Conservation (phyloP, 495 filamentous ascomycete genomes). For the Haplographium delicatum region DNA sequence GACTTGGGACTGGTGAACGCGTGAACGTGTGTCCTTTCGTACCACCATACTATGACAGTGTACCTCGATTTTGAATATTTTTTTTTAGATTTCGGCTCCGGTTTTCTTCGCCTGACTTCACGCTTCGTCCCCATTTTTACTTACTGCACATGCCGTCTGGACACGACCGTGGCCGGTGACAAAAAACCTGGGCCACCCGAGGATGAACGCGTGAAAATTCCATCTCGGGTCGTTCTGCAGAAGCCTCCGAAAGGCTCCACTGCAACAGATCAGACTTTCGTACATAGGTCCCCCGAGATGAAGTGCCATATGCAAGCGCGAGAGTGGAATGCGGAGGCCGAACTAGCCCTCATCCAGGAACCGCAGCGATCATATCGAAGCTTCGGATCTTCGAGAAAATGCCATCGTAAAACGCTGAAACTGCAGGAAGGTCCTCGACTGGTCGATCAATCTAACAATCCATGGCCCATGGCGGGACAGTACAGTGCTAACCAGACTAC, state of each 20-base stretch:
- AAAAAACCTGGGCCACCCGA: background rate
- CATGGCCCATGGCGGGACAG: background rate
- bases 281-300: background rate
- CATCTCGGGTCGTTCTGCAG: constrained; percentile 2
- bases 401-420: constrained; percentile 11
- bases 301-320: constrained; percentile 19
- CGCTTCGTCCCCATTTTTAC: too few relatives aligned
- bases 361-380: constrained; percentile 20
- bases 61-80: too few relatives aligned
- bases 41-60: too few relatives aligned
- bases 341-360: constrained; percentile 15
- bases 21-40: too few relatives aligned
- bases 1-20: too few relatives aligned
- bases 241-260: constrained; percentile 4
- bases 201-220: background rate
- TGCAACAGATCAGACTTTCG: too few relatives aligned
- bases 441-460: background rate
- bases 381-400: constrained; percentile 6
- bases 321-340: constrained; percentile 14
- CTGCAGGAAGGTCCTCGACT: constrained; percentile 2
- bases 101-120: too few relatives aligned
- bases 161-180: too few relatives aligned
- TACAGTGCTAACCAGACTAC: background rate
- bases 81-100: too few relatives aligned
- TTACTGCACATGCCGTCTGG: too few relatives aligned